Evolutionary conservation across 371 early-diverging fungal species (phyloP).

Genomic region (Coemansia sp.): DNA sequence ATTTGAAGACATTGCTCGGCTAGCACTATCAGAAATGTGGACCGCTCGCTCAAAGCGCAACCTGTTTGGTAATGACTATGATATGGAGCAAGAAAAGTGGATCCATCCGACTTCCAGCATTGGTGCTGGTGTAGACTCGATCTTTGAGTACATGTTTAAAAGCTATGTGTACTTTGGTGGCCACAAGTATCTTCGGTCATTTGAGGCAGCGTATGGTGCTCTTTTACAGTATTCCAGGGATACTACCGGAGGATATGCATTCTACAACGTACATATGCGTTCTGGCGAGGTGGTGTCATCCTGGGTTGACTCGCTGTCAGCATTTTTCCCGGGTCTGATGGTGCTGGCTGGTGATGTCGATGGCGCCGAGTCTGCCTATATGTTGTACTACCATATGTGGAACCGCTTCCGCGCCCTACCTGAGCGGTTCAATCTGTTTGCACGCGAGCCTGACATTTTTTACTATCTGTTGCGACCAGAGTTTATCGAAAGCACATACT

Average conservation of each 20-base stretch:
- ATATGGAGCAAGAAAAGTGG: conserved; percentile 70
- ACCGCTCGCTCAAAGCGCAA: conserved; percentile 66
- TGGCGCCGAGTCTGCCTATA: conserved; percentile 75
- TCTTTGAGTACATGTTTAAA: conserved; percentile 92
- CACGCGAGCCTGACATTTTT: conserved; percentile 61
- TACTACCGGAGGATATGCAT: conserved; percentile 69
- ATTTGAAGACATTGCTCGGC: conserved; percentile 79
- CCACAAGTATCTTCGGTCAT: conserved; percentile 69
- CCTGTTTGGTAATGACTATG: conserved; percentile 84
- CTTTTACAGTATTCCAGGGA: conserved; percentile 68
- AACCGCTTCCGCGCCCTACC: conserved; percentile 78
- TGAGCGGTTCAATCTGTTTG: conserved; percentile 78
- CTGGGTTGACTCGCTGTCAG: conserved; percentile 90
- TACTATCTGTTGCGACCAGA: conserved; percentile 92
- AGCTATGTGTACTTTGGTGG: conserved; percentile 87
- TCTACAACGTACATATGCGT: conserved; percentile 81
- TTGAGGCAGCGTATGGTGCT: conserved; percentile 76
- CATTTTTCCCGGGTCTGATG: conserved; percentile 92
- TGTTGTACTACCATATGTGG: conserved; percentile 86
- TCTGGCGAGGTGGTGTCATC: conserved; percentile 64
- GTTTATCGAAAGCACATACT: conserved; percentile 90
- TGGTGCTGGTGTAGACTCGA: conserved; percentile 93
- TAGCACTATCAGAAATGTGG: conserved; percentile 78
- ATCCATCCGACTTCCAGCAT: conserved; percentile 70
- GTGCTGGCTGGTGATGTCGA: conserved; percentile 83